Evolutionary conservation across 768 basidiomycete species (phyloP), one percentile per base, ranked within the genome.

Genomic region (Naematelia encephala): DNA sequence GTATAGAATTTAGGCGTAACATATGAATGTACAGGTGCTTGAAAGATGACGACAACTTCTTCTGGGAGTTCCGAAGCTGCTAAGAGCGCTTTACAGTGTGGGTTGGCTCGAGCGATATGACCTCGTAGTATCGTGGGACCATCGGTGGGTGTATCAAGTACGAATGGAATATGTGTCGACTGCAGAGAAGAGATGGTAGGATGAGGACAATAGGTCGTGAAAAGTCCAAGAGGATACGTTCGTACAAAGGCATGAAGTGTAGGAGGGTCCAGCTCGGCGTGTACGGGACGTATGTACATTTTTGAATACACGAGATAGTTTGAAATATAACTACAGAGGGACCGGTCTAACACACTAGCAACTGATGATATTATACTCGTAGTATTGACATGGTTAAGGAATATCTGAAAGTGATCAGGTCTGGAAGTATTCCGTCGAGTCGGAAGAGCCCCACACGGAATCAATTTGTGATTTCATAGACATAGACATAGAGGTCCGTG

Each of bases 261-360:
- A 2, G 73, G 62, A n/a, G 74, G 44, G 65, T 77, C 66, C 53
- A 68, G 69, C 51, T 79, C 79, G 22, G 77, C 75, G 69, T 81
- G 79, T 3, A 76, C 75, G 1, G 74, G 63, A 2, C 78, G 78
- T 26, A 81, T 70, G 63, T 81, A 79, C 79, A 81, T 80, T 59
- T 66, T 63, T 13, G 19, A 11, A 51, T 29, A 5, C 34, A 16
- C 34, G 8, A 16, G 34, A 39, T 39, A 16, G 8, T 39, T 16
- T 39, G 34, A 39, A 39, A 8, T 8, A 39, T 39, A 16, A 8
- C 16, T 16, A 39, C 34, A 39, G 16, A 39, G 34, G 34, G 34
- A 16, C n/a, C 34, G 34, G 34, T 16, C 34, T 8, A 8, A 39
- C n/a, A n/a, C n/a, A n/a, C n/a, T n/a, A n/a, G n/a, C n/a, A n/a